These are phyloP conservation scores for Margaritispora aquatica DNA, from an alignment of 495 filamentous ascomycete species.

Conservation along the genomic window DNA sequence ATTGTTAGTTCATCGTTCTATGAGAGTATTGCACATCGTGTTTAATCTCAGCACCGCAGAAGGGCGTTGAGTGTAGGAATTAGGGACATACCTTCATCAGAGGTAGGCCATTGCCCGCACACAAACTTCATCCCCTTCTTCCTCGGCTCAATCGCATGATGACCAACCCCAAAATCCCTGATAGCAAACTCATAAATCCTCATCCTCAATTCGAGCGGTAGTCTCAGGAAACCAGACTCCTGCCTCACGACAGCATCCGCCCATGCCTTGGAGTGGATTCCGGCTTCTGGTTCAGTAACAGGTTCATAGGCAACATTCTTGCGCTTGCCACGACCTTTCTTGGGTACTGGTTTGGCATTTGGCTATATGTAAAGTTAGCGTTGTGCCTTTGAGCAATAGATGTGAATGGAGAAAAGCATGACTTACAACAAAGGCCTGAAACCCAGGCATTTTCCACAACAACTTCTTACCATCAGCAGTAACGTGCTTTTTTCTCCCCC, in stretches of 20 bases:
- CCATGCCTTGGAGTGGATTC: conserved; percentile 14
- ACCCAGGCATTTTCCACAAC: background rate
- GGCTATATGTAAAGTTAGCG: background rate
- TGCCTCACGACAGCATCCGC: conserved; percentile 1
- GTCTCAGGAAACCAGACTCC: background rate
- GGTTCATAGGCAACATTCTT: background rate
- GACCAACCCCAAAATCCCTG: background rate
- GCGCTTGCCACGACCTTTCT: background rate
- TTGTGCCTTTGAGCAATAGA: background rate
- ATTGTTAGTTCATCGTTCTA: background rate
- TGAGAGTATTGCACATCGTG: too few species aligned
- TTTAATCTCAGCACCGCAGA: too few species aligned
- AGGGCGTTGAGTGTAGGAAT: too few species aligned
- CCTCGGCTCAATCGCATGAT: background rate
- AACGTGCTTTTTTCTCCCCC: background rate
- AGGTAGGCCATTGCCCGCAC: background rate
- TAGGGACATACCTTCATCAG: background rate
- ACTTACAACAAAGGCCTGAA: conserved; percentile 14
- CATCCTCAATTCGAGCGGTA: conserved; percentile 4
- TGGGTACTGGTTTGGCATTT: background rate
- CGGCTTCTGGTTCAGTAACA: conserved; percentile 6
- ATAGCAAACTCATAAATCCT: conserved; percentile 6
- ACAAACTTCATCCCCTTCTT: conserved; percentile 7
- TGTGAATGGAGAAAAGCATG: background rate
- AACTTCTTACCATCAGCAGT: background rate